phyloP scores from a whole-genome alignment of 2,329 filamentous ascomycete species.

The Cercospora janseana region DNA sequence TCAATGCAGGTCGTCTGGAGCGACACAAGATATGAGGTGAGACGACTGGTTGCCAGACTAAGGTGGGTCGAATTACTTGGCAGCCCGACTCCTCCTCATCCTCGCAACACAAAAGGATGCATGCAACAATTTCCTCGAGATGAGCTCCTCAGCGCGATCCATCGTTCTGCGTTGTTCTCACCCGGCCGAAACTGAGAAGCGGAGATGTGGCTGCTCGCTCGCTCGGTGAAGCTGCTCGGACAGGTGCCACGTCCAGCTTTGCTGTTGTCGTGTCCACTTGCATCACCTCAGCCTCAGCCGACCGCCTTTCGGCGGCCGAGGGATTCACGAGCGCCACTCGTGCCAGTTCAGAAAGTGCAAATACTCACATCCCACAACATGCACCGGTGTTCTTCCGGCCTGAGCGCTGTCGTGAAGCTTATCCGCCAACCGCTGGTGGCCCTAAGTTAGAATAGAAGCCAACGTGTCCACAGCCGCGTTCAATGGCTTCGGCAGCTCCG shows the following conservation, averaged over 20 bases:
- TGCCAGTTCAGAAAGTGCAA: background rate
- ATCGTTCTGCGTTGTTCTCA: no score
- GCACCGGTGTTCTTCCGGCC: background rate
- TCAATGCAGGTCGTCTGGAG: background rate
- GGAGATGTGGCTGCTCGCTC: no score
- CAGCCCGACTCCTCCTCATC: background rate
- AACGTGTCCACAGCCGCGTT: no score
- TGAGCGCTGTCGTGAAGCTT: no score
- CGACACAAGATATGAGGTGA: conserved; percentile 4
- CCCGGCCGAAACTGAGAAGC: no score
- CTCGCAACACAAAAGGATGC: no score
- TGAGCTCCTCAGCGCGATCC: no score
- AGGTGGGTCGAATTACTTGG: background rate
- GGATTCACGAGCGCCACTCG: conserved; percentile 1
- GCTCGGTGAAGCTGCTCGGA: no score
- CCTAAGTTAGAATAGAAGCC: no score
- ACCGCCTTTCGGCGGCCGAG: conserved; percentile 4
- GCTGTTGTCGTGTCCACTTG: background rate
- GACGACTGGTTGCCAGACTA: background rate
- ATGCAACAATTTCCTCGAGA: no score
- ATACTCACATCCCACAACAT: background rate
- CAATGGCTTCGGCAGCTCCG: no score
- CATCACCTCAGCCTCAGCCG: conserved; percentile 12
- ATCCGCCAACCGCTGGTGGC: no score
- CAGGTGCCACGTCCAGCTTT: background rate